phyloP scores from a whole-genome alignment of 1,284 basidiomycete species.

The Ceratobasidium sp. region DNA sequence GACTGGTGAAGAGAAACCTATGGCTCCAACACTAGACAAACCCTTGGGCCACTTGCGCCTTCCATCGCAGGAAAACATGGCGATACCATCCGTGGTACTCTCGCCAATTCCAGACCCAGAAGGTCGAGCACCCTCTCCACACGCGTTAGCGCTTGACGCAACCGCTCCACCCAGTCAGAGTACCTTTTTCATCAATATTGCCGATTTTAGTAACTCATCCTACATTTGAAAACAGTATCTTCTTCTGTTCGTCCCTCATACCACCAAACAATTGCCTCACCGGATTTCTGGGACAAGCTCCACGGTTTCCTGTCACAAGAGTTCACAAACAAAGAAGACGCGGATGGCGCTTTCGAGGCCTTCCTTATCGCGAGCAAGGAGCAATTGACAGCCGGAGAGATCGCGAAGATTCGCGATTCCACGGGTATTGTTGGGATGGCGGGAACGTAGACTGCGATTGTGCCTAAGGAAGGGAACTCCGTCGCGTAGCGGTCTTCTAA shows the following conservation, averaged over 20 bases:
- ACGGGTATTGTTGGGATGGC: constrained; percentile 84
- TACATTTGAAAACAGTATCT: constrained; percentile 28
- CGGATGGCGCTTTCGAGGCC: constrained; percentile 75
- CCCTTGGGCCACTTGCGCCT: constrained; percentile 54
- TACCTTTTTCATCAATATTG: no score
- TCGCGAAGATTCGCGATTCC: constrained; percentile 82
- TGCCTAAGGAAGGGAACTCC: background rate
- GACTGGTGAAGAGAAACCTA: constrained; percentile 55
- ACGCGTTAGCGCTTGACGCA: constrained; percentile 42
- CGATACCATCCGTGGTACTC: constrained; percentile 72
- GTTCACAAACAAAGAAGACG: constrained; percentile 60
- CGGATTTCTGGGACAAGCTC: constrained; percentile 82
- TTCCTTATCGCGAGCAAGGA: constrained; percentile 81
- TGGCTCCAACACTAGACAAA: constrained; percentile 38
- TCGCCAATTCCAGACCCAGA: constrained; percentile 54
- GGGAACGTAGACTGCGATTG: constrained; percentile 65
- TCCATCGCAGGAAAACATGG: constrained; percentile 47
- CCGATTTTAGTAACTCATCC: background rate
- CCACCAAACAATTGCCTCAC: constrained; percentile 75
- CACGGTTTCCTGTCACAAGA: constrained; percentile 72
- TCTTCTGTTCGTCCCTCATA: constrained; percentile 60
- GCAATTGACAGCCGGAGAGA: constrained; percentile 75
- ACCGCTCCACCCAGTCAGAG: constrained; percentile 24
- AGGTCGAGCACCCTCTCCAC: constrained; percentile 34
- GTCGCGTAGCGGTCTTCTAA: constrained; percentile 12